phyloP scores from a whole-genome alignment of 805 yeast genomes.

The Schizosaccharomyces cryophilus region DNA sequence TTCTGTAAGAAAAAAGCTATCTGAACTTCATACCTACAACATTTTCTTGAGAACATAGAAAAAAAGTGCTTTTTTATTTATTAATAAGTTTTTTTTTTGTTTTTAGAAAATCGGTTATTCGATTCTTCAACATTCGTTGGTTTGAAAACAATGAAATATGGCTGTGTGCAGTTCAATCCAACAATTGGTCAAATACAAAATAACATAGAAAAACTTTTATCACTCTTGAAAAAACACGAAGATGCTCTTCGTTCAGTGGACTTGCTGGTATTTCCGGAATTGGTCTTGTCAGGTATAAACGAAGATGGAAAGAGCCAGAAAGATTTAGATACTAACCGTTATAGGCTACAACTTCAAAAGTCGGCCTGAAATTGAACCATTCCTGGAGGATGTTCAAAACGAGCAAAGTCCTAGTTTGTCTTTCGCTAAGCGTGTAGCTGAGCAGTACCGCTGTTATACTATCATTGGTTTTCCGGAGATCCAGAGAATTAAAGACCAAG shows the following conservation, averaged over 20 bases:
- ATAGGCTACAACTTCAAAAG: conserved; percentile 37
- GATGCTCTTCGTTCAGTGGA: conserved; percentile 16
- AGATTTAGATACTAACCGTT: neutral
- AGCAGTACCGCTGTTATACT: conserved; percentile 6
- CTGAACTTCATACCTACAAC: no score
- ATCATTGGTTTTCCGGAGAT: conserved; percentile 65
- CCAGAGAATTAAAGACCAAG: neutral
- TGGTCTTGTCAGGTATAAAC: conserved; percentile 27
- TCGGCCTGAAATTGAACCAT: conserved; percentile 28
- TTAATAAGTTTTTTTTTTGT: no score
- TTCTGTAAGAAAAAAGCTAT: no score
- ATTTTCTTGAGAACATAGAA: no score
- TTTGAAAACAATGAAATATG: neutral
- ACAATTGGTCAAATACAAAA: neutral
- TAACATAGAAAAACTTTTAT: neutral
- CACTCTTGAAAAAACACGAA: neutral
- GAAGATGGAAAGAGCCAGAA: neutral
- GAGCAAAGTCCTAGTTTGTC: conserved; percentile 23
- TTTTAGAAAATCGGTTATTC: no score
- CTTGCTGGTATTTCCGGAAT: conserved; percentile 56
- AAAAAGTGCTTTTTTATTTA: no score
- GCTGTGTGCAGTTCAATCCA: neutral
- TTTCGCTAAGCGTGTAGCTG: conserved; percentile 26
- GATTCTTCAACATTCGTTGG: no score
- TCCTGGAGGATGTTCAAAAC: conserved; percentile 21